Evolutionary conservation across 139 green algal species (phyloP), one percentile per base, ranked within the genome.

Genomic region (Nannochloris sp.): DNA sequence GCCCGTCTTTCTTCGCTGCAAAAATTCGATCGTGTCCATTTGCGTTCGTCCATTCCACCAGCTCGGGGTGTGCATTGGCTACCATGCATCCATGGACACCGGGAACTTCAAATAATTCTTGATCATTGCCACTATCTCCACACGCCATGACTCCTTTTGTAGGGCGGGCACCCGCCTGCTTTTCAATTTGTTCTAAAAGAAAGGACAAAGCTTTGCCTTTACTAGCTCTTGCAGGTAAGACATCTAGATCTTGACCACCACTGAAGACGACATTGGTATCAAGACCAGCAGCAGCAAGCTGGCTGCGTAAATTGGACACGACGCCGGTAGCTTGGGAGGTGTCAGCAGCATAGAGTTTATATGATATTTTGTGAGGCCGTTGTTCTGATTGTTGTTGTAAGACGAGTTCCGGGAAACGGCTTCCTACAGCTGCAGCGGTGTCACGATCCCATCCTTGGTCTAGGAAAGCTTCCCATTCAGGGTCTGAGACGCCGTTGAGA

Each of bases 91-190:
- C 87, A 29, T 76, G 65, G 38, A 93, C 88, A 12, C 76, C 74
- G 0, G 72, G 65, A 39, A 95, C 85, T n/a, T 78, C 48, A 70
- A 95, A 95, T 55, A 97, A 73, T 76, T 97, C 92, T 1, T 86
- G 69, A 64, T 97, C 92, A 71, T 97, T 97, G 45, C 92, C 92
- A 38, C 78, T 91, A 78, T 97, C 92, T 6, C 92, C 92, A 72
- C 85, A 91, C 32, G 93, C 91, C 76, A 97, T 75, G n/a, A 81
- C 67, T 35, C 74, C 82, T 14, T 75, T 59, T 14, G 33, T 59
- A 2, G 75, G 77, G 10, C 33, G 10, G n/a, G 1, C 69, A 60
- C 0, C 36, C 47, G 33, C 34, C 42, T 12, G 57, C 34, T 55
- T 73, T 78, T 64, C 65, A 29, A 39, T 59, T 27, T 91, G 66